These are phyloP conservation scores for Scheffersomyces spartinae DNA, from an alignment of 805 yeast species.

Conservation along the genomic window DNA sequence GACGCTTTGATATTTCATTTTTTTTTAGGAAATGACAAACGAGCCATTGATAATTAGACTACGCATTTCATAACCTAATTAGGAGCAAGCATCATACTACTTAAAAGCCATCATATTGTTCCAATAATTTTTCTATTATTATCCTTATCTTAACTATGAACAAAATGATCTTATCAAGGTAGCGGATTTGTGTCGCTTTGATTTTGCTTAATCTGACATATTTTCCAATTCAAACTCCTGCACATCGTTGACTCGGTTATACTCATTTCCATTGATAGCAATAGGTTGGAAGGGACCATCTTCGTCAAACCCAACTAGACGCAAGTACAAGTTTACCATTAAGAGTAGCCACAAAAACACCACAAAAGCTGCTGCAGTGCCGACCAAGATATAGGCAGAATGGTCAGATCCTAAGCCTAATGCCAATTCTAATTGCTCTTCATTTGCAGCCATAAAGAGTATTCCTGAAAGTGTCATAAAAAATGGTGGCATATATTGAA, in stretches of 20 bases:
- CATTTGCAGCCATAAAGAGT: slow-evolving; percentile 85
- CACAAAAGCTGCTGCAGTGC: slow-evolving; percentile 63
- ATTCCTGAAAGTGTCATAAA: slow-evolving; percentile 69
- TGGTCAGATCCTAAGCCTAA: slow-evolving; percentile 72
- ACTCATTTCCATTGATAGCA: slow-evolving; percentile 6
- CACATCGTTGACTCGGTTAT: slow-evolving; percentile 9
- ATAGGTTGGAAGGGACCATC: slow-evolving; percentile 17
- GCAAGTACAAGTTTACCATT: slow-evolving; percentile 48
- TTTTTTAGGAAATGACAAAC: too few relatives aligned
- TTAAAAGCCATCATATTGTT: too few relatives aligned
- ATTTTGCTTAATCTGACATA: too few relatives aligned
- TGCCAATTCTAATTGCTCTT: slow-evolving; percentile 70
- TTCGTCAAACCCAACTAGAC: slow-evolving; percentile 29
- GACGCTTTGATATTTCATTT: too few relatives aligned
- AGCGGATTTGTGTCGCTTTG: too few relatives aligned
- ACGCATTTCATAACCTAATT: too few relatives aligned
- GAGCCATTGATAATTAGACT: too few relatives aligned
- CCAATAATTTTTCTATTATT: too few relatives aligned
- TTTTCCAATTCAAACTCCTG: slow-evolving; percentile 27
- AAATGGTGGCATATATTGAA: slow-evolving; percentile 83
- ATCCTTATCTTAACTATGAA: too few relatives aligned
- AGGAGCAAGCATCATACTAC: too few relatives aligned
- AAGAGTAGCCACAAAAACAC: slow-evolving; percentile 54
- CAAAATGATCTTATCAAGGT: too few relatives aligned
- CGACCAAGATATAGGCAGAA: slow-evolving; percentile 65